phyloP scores from a whole-genome alignment of 768 basidiomycete species.

The Xerocomellus amylosporus region DNA sequence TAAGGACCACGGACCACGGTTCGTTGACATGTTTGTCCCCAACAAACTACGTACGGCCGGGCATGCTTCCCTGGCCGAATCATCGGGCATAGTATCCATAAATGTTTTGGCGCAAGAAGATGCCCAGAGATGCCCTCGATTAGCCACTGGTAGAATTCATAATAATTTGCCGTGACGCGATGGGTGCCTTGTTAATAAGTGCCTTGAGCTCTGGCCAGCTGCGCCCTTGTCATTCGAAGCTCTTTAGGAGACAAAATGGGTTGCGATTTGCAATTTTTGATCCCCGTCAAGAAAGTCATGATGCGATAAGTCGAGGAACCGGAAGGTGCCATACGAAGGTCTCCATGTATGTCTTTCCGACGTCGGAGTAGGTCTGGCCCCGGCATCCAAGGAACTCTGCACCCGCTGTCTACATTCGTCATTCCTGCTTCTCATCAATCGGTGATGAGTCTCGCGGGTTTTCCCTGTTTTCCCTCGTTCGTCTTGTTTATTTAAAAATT shows the following conservation, averaged over 20 bases:
- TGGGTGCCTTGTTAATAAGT: conserved; percentile 12
- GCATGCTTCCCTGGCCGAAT: conserved; percentile 3
- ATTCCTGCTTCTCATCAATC: conserved; percentile 1
- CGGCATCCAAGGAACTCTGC: conserved; percentile 18
- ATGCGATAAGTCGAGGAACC: conserved; percentile 12
- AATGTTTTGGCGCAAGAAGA: conserved; percentile 15
- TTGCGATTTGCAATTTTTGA: conserved; percentile 12
- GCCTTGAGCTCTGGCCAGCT: conserved; percentile 11
- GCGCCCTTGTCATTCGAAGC: conserved; percentile 11
- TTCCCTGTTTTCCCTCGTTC: background rate
- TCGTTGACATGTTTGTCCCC: conserved; percentile 12
- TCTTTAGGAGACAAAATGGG: conserved; percentile 25
- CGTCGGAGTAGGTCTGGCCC: background rate
- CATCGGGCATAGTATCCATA: conserved; percentile 17
- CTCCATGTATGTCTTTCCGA: background rate
- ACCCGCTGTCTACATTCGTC: background rate
- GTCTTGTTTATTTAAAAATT: background rate
- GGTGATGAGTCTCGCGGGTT: conserved; percentile 6
- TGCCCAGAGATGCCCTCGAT: conserved; percentile 13
- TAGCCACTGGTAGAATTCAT: conserved; percentile 3
- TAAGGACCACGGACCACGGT: background rate
- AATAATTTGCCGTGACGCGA: conserved; percentile 13
- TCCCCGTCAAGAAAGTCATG: conserved; percentile 18
- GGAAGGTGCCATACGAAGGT: background rate
- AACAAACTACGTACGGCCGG: conserved; percentile 1